Conservation (phyloP, 495 filamentous ascomycete species). For the Penicillium cinerascens region DNA sequence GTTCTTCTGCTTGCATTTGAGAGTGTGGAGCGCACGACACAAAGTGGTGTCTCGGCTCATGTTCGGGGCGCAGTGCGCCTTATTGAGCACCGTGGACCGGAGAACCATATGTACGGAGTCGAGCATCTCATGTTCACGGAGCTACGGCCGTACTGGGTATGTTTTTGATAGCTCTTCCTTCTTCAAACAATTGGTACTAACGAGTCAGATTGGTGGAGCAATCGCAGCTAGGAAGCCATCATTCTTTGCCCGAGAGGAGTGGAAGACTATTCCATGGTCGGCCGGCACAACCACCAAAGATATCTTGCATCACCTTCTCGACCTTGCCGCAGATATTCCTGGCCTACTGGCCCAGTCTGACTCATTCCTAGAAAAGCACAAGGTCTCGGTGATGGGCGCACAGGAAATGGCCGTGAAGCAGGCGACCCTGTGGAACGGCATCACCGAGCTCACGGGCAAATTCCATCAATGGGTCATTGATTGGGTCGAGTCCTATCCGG, state of each 20-base stretch:
- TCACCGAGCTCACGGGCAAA: constrained; percentile 31
- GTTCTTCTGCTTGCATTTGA: constrained; percentile 45
- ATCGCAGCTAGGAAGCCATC: constrained; percentile 30
- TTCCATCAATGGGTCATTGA: constrained; percentile 36
- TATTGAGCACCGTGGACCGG: constrained; percentile 45
- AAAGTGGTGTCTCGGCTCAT: constrained; percentile 35
- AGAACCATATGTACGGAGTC: constrained; percentile 44
- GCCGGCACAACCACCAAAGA: constrained; percentile 40
- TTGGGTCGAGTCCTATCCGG: constrained; percentile 34
- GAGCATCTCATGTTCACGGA: constrained; percentile 45
- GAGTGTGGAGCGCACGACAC: constrained; percentile 43
- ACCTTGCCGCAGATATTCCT: constrained; percentile 40
- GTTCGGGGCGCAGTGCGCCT: constrained; percentile 41
- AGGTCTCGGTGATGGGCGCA: constrained; percentile 20
- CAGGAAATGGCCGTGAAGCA: constrained; percentile 40
- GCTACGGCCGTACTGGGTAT: constrained; percentile 45
- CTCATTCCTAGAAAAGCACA: constrained; percentile 23
- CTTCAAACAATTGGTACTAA: background rate
- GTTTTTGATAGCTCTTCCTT: background rate
- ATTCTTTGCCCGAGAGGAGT: constrained; percentile 39
- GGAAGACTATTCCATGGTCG: constrained; percentile 46
- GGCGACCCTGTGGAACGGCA: constrained; percentile 34
- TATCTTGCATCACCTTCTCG: constrained; percentile 40
- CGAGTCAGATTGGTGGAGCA: constrained; percentile 32
- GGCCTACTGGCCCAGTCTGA: constrained; percentile 33